phyloP scores from a whole-genome alignment of 805 yeast genomes.

The Candida palmyrensis region DNA sequence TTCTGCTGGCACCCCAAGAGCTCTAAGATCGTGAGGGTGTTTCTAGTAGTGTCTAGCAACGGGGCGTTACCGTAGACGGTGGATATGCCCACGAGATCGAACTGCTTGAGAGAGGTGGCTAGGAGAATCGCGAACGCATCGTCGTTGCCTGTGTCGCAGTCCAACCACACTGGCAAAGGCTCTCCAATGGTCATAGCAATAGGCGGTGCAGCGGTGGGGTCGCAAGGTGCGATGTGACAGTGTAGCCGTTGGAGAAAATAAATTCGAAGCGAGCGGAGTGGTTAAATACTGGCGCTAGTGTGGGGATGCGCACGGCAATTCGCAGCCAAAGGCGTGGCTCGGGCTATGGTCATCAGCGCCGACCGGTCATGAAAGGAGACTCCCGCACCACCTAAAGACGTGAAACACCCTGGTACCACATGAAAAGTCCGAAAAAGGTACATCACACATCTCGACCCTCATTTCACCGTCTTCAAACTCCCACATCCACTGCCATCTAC shows the following conservation, averaged over 20 bases:
- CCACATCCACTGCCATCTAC: no score
- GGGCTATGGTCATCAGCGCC: no score
- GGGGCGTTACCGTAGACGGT: slow-evolving; percentile 73
- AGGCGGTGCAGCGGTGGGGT: no score
- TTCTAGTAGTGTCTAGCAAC: slow-evolving; percentile 58
- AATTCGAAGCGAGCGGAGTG: background rate
- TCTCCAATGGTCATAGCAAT: slow-evolving; percentile 9
- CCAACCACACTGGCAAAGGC: slow-evolving; percentile 69
- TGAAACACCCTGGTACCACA: no score
- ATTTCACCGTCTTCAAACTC: no score
- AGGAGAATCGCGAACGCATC: slow-evolving; percentile 74
- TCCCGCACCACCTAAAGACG: no score
- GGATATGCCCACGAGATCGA: slow-evolving; percentile 62
- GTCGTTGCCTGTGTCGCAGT: slow-evolving; percentile 92
- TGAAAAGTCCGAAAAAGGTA: no score
- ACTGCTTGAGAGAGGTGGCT: slow-evolving; percentile 54
- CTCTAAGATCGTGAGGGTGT: slow-evolving; percentile 63
- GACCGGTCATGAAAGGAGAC: no score
- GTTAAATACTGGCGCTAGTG: no score
- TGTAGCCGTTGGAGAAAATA: background rate
- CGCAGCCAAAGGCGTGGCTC: no score
- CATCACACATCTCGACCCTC: no score
- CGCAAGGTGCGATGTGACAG: background rate
- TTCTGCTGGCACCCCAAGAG: slow-evolving; percentile 37
- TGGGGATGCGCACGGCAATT: no score